These are phyloP conservation scores for Arxiozyma slooffiae DNA, from an alignment of 1,139 yeast genomes.

Conservation along the genomic window DNA sequence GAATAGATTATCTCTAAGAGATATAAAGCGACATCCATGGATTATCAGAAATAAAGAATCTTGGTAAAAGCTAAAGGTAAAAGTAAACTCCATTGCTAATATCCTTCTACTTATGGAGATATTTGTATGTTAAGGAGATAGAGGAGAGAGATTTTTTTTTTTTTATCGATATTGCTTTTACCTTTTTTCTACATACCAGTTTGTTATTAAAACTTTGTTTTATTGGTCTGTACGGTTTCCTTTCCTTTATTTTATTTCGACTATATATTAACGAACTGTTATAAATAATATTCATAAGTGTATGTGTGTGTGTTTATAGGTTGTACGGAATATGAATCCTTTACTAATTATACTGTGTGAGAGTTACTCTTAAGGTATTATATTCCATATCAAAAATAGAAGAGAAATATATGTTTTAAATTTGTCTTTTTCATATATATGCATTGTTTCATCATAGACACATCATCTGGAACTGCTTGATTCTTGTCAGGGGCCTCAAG, in stretches of 20 bases:
- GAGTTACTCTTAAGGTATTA: no score
- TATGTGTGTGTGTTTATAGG: background rate
- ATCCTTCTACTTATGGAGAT: background rate
- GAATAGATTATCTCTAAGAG: conserved; percentile 49
- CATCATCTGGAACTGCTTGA: no score
- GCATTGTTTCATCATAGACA: background rate
- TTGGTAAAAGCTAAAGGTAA: conserved; percentile 31
- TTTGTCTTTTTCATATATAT: no score
- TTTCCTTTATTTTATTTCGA: background rate
- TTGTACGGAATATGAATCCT: background rate
- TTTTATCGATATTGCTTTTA: no score
- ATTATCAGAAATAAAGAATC: conserved; percentile 49
- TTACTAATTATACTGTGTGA: no score
- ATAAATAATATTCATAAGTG: background rate
- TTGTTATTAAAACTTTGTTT: no score
- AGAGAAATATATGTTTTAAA: no score
- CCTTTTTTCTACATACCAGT: no score
- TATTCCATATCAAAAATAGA: background rate
- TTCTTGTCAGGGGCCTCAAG: no score
- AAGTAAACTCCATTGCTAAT: background rate
- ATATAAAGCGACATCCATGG: conserved; percentile 77
- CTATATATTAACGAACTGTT: background rate
- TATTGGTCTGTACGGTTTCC: no score
- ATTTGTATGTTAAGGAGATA: background rate
- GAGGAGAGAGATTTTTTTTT: no score